Percentiles rank a stretch among this genome's conserved stretches.
These are phyloP conservation scores for Dactylonectria estremocensis DNA, from an alignment of 2,329 filamentous ascomycete genomes.

Conservation along the genomic window DNA sequence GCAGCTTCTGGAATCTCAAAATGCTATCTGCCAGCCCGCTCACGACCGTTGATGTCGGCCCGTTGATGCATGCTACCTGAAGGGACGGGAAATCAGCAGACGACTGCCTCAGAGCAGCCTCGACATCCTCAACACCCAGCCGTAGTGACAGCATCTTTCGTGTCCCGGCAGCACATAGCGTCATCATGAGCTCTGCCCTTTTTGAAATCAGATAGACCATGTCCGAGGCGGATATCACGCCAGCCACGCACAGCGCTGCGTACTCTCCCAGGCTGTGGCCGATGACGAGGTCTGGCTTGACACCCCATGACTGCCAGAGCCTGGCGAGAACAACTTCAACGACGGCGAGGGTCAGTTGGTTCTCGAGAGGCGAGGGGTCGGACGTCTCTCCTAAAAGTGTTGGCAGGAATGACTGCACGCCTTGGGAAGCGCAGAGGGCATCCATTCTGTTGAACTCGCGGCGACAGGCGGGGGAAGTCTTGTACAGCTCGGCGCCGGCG, in stretches of 20 bases:
- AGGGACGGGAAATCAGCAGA: conserved; percentile 38
- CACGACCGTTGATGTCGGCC: conserved; percentile 71
- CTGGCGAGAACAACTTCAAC: conserved; percentile 60
- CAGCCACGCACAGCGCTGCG: conserved; percentile 70
- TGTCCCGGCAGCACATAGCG: conserved; percentile 62
- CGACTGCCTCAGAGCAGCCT: conserved; percentile 30
- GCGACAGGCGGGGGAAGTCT: conserved; percentile 32
- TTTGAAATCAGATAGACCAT: conserved; percentile 74
- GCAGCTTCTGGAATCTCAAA: background rate
- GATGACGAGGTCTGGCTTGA: conserved; percentile 61
- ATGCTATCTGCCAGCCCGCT: conserved; percentile 35
- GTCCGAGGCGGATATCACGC: conserved; percentile 75
- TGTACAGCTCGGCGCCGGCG: conserved; percentile 53
- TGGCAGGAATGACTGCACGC: too few species aligned
- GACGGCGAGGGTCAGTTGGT: conserved; percentile 57
- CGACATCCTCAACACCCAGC: conserved; percentile 34
- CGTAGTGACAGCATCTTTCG: conserved; percentile 55
- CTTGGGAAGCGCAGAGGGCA: too few species aligned
- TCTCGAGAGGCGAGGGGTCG: conserved; percentile 28
- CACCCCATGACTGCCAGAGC: conserved; percentile 57
- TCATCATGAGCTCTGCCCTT: conserved; percentile 70
- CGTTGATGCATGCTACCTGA: conserved; percentile 73
- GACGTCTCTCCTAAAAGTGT: too few species aligned
- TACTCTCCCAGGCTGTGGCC: conserved; percentile 61
- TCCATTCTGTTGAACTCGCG: too few species aligned